Base-by-base conservation (phyloP, 2,329 filamentous ascomycete species). In the Cladobotryum mycophilum region DNA sequence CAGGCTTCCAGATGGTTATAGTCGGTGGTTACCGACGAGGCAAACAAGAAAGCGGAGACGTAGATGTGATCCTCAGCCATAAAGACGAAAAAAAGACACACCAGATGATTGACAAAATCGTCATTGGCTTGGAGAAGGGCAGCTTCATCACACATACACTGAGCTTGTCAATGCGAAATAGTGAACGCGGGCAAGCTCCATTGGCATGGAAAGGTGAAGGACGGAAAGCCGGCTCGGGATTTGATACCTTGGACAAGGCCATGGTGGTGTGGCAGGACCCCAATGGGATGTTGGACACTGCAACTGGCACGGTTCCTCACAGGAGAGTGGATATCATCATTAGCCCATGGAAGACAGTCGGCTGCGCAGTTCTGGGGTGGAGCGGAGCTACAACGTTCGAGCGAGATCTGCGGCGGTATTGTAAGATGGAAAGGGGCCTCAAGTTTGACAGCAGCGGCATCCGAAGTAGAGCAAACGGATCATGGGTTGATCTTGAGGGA, bases 391-490 rank as follows among this genome's bases (percentile, higher is more conserved):
- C 85, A 0, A 96, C 90, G 0, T 97, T 96, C 58, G 82, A 96
- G 71, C 76, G 92, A 20, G 93, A 97, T 66, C 65, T 97, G 48
- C 75, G 92, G 38, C 74, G 85, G 34, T 95, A 92, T 67, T 89
- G 85, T 54, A 91, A 88, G 66, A 76, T 82, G 36, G 75, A 78
- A 51, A 84, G 80, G 60, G 75, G 75, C 0, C 85, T 89, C 76
- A 95, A 93, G 66, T 97, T 97, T 63, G 91, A 96, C 64, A 93
- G 87, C 55, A 95, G 88, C 61, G 93, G 93, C 0, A 80, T 96
- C 11, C 78, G 90, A 41, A 82, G 82, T 60, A 75, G 84, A 8
- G 66, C 61, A 8, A 81, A 83, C 48, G 88, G 88, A 2, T 68
- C 70, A 3, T 84, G 84, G 73, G 79, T 92, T n/a, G 84, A 93